phyloP scores from a whole-genome alignment of 495 filamentous ascomycete genomes.

The Lophiotrema nucula region DNA sequence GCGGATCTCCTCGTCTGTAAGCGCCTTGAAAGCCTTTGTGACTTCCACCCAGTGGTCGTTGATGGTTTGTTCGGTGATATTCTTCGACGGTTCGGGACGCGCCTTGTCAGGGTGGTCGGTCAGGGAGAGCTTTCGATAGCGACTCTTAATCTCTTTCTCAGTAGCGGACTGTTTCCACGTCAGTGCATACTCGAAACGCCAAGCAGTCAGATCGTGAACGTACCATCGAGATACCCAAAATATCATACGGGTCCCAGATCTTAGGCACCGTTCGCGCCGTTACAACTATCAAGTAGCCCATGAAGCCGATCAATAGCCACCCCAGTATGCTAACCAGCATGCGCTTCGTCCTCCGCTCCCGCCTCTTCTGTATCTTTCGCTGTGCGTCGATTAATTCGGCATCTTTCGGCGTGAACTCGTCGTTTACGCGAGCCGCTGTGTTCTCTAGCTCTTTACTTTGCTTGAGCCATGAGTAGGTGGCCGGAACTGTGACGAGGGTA shows the following conservation, averaged over 20 bases:
- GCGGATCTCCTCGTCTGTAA: constrained; percentile 94
- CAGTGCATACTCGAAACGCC: neutral
- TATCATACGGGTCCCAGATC: constrained; percentile 95
- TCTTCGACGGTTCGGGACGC: constrained; percentile 73
- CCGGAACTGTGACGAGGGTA: constrained; percentile 81
- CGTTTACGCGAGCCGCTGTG: constrained; percentile 65
- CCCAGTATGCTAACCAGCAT: constrained; percentile 70
- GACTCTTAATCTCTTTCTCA: constrained; percentile 86
- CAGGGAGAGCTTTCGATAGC: constrained; percentile 81
- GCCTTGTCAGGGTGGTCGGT: constrained; percentile 93
- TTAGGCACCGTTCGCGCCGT: constrained; percentile 70
- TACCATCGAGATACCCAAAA: constrained; percentile 80
- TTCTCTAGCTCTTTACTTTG: constrained; percentile 71
- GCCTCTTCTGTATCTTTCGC: constrained; percentile 83
- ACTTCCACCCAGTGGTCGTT: constrained; percentile 90
- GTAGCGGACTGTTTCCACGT: constrained; percentile 68
- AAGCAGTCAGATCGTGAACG: constrained; percentile 21
- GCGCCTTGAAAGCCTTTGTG: constrained; percentile 93
- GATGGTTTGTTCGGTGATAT: constrained; percentile 81
- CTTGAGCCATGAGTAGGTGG: constrained; percentile 82
- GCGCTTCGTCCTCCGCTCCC: constrained; percentile 86
- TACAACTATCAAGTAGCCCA: constrained; percentile 85
- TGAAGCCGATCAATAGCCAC: constrained; percentile 82
- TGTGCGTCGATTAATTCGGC: constrained; percentile 79
- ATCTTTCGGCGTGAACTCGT: constrained; percentile 79